A percentile compares a stretch with the other conserved stretches of the same genome.
These are phyloP conservation scores for Giardia duodenalis DNA, from an alignment of 208 protist species.

Conservation along the genomic window DNA sequence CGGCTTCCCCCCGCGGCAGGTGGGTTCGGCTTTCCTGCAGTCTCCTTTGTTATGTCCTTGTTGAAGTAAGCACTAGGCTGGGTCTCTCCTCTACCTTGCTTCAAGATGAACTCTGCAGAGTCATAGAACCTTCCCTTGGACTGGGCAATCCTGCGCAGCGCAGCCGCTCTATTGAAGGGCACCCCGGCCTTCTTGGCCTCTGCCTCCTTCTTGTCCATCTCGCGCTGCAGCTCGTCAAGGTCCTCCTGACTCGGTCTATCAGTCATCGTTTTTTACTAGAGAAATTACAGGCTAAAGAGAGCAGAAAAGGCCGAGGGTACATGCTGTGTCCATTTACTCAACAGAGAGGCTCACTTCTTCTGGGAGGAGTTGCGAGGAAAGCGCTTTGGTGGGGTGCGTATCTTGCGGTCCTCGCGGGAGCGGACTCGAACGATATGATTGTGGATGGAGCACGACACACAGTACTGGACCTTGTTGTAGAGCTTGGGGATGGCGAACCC, in stretches of 20 bases:
- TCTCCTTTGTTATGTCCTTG: not conserved
- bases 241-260: not conserved
- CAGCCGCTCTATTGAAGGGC: slow-evolving; percentile 12
- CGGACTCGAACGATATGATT: slow-evolving; percentile 76
- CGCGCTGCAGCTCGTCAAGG: not conserved
- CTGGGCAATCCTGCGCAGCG: not conserved
- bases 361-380: not conserved
- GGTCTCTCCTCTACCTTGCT: not conserved
- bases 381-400: slow-evolving; percentile 46
- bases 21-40: not conserved
- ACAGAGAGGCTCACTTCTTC: not conserved
- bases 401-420: slow-evolving; percentile 49
- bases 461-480: slow-evolving; percentile 96
- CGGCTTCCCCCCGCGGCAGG: not conserved
- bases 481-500: slow-evolving; percentile 82
- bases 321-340: too few species aligned
- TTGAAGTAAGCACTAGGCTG: not conserved
- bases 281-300: not conserved
- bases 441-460: slow-evolving; percentile 95
- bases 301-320: too few species aligned
- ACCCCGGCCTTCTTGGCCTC: not conserved
- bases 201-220: not conserved
- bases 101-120: slow-evolving; percentile 16
- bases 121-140: slow-evolving; percentile 13
- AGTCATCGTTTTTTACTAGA: not conserved